Percentiles rank a stretch among this genome's conserved stretches.
Conservation (phyloP, 2,329 filamentous ascomycete species). For the Acrodontium crateriforme region DNA sequence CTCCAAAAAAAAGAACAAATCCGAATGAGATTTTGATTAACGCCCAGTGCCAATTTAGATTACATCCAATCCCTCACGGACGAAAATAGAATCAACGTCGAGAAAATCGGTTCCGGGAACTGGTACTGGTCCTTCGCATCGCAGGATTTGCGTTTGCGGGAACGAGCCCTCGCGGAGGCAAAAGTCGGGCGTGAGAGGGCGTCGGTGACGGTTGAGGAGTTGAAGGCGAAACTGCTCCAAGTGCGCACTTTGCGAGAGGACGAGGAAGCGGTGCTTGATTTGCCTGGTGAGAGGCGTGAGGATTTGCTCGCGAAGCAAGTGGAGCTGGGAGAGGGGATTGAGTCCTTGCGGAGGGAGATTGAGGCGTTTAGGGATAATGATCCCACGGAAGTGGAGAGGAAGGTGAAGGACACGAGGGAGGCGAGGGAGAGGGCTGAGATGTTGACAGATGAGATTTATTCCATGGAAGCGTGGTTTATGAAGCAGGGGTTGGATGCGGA, state of each 20-base stretch:
- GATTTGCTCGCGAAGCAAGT: constrained; percentile 24
- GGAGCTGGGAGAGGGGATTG: constrained; percentile 24
- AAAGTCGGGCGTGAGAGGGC: constrained; percentile 26
- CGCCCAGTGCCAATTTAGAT: constrained; percentile 32
- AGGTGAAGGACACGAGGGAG: constrained; percentile 19
- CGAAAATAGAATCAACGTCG: constrained; percentile 47
- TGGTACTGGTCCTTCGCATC: constrained; percentile 58
- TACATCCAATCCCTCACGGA: constrained; percentile 49
- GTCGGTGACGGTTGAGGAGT: constrained; percentile 20
- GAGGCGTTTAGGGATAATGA: constrained; percentile 33
- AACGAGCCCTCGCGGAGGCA: constrained; percentile 25
- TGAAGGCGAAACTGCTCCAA: constrained; percentile 27
- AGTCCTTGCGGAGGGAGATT: constrained; percentile 27
- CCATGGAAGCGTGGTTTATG: constrained; percentile 33
- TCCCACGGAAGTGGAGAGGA: constrained; percentile 30
- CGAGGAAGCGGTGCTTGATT: constrained; percentile 21
- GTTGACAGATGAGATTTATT: constrained; percentile 31
- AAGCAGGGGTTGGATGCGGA: background rate
- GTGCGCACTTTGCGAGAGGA: constrained; percentile 27
- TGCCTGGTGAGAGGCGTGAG: constrained; percentile 21
- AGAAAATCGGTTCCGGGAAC: constrained; percentile 58
- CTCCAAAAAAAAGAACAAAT: too few relatives aligned
- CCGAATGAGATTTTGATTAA: too few relatives aligned
- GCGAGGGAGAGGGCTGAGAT: constrained; percentile 22
- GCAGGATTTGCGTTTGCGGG: constrained; percentile 39